Evolutionary conservation across 768 basidiomycete genomes (phyloP), one percentile per base, ranked within the genome.

Genomic region (Leucosporidium yakuticum): DNA sequence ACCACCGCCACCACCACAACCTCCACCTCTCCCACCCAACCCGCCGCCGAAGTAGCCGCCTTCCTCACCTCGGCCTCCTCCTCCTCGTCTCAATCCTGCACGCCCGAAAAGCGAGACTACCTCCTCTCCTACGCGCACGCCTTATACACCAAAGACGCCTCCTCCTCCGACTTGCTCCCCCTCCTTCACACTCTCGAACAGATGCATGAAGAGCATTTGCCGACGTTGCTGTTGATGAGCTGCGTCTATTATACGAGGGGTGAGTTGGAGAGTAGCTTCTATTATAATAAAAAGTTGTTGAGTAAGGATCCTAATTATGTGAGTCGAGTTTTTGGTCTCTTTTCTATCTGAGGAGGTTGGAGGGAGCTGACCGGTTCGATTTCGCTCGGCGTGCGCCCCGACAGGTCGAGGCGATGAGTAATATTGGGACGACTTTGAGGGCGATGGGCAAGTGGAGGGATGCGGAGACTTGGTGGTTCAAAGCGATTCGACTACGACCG

Each of bases 391-490:
- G n/a, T 23, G n/a, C n/a, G n/a, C 19, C 55, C 8, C 23, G 7
- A 9, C 62, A 80, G 79, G 79, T 76, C 55, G 81, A 82, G 69
- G 80, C 80, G 23, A 80, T 82, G 81, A 78, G 74, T 54, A 82
- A 82, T 65, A 78, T 81, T 39, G 81, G 81, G 12, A 79, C 79
- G 32, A 77, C 79, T 19, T 67, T 79, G 63, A 75, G 77, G 27
- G 78, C 78, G 12, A 73, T 80, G 71, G 79, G 79, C 32, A 72
- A 69, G 17, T 67, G 69, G 59, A 69, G 74, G 8, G 76, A 80
- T 44, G 81, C 81, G 1, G 79, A 78, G 64, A 71, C 70, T 25
- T 81, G 79, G 78, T 82, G 81, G 81, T 78, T 79, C 78, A 79
- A 79, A 64, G 81, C 81, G 29, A 78, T 82, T 60, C 74, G 67